Percentiles rank a stretch among this genome's conserved stretches.
These are phyloP conservation scores for Zea luxurians DNA, from an alignment of 176 grass and related monocot species.

Conservation along the genomic window DNA sequence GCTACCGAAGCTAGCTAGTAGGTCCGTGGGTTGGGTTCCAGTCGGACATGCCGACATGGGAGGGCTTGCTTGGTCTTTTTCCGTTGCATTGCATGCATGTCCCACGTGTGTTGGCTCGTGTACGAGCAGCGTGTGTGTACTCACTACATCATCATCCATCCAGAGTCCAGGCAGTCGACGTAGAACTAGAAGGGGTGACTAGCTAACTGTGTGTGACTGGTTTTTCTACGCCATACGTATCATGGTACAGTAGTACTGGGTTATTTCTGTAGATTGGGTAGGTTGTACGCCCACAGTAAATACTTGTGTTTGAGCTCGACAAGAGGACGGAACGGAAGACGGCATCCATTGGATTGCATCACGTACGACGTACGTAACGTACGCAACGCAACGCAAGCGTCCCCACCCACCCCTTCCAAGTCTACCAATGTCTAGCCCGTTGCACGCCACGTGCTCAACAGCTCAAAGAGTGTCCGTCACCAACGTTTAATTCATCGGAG, in stretches of 20 bases:
- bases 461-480: conserved; percentile 26
- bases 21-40: conserved; percentile 26
- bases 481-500: conserved; percentile 2
- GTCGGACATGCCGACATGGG: conserved; percentile 21
- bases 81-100: conserved; percentile 16
- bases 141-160: no score
- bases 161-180: no score
- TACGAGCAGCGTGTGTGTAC: background rate
- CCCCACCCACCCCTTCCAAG: background rate
- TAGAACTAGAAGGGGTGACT: no score
- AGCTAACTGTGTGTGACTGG: no score
- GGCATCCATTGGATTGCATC: background rate
- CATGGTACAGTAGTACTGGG: background rate
- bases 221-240: no score
- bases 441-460: conserved; percentile 12
- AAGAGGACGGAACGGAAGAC: background rate
- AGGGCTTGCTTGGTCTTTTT: background rate
- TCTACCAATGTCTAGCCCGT: background rate
- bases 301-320: background rate
- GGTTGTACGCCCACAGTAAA: no score
- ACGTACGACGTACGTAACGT: background rate
- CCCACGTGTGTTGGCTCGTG: conserved; percentile 37
- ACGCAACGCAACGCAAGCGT: background rate
- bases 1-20: background rate
- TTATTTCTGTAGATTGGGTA: background rate